Conservation (phyloP, 164 flowering plant genomes). For the Stephania yunnanensis region DNA sequence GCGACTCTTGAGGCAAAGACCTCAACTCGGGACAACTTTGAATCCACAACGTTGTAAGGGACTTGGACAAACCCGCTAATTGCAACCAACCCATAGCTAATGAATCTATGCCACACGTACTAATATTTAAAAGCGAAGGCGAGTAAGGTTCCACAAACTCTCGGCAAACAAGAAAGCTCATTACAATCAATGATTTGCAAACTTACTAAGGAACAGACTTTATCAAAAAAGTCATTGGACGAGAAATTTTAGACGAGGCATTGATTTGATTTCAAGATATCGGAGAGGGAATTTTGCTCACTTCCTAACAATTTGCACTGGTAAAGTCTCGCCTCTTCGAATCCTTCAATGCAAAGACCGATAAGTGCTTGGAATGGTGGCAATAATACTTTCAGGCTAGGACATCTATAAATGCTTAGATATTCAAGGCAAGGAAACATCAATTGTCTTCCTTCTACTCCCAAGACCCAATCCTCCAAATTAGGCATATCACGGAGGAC, state of each 20-base stretch:
- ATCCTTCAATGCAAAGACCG: neutral
- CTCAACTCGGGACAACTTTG: neutral
- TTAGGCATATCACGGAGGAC: neutral
- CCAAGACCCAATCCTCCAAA: neutral
- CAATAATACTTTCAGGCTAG: neutral
- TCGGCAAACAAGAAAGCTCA: neutral
- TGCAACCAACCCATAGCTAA: too few species aligned
- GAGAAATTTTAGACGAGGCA: neutral
- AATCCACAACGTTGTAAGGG: neutral
- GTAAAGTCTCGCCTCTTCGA: neutral
- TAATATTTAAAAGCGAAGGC: too few species aligned
- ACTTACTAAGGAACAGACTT: neutral
- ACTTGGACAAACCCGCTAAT: neutral
- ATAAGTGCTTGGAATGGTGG: neutral
- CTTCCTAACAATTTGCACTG: neutral
- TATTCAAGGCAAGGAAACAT: neutral
- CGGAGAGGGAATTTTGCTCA: neutral
- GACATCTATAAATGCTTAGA: neutral
- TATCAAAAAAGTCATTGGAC: neutral
- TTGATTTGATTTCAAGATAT: neutral
- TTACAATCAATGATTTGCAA: neutral
- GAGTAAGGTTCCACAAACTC: neutral
- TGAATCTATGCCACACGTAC: too few species aligned
- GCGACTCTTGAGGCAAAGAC: neutral
- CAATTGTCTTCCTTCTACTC: neutral